Percentiles rank a stretch among this genome's conserved stretches.
phyloP scores from a whole-genome alignment of 148 eudicot species.

The Nepenthes mirabilis region DNA sequence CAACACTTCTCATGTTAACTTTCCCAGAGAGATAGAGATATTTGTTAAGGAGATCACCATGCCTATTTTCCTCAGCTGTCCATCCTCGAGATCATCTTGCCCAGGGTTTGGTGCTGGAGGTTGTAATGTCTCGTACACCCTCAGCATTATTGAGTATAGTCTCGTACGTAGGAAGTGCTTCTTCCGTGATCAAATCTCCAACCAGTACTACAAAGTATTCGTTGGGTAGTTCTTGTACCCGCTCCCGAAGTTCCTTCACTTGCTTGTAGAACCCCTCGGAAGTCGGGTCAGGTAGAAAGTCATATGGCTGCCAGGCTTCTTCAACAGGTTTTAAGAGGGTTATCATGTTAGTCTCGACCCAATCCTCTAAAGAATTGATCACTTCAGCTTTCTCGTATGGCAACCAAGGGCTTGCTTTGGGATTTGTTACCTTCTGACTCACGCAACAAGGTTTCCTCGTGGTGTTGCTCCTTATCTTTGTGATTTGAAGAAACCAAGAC shows the following conservation, averaged over 20 bases:
- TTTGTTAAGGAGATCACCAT: constrained; percentile 22
- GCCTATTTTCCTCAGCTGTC: constrained; percentile 35
- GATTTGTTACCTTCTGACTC: too few species aligned
- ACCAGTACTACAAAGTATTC: constrained; percentile 33
- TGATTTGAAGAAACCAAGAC: too few species aligned
- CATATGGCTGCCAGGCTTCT: constrained; percentile 24
- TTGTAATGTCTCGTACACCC: constrained; percentile 20
- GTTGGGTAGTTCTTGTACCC: constrained; percentile 16
- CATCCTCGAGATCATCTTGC: constrained; percentile 26
- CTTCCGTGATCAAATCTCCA: constrained; percentile 36
- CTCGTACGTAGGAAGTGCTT: constrained; percentile 31
- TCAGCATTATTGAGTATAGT: constrained; percentile 22
- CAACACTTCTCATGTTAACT: constrained; percentile 28
- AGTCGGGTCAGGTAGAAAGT: constrained; percentile 20
- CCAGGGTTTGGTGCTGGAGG: constrained; percentile 21
- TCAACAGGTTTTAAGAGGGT: constrained; percentile 24
- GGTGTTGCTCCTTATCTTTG: too few species aligned
- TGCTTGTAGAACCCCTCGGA: constrained; percentile 11
- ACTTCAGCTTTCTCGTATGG: constrained; percentile 16
- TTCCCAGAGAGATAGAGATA: constrained; percentile 31
- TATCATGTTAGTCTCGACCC: constrained; percentile 12
- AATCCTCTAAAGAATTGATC: constrained; percentile 17
- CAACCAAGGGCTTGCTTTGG: neutral
- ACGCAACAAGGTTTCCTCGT: too few species aligned
- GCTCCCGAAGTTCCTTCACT: constrained; percentile 11